Percentiles rank a stretch among this genome's conserved stretches.
phyloP scores from a whole-genome alignment of 306 rosid species.

The Cucurbita argyrosperma region DNA sequence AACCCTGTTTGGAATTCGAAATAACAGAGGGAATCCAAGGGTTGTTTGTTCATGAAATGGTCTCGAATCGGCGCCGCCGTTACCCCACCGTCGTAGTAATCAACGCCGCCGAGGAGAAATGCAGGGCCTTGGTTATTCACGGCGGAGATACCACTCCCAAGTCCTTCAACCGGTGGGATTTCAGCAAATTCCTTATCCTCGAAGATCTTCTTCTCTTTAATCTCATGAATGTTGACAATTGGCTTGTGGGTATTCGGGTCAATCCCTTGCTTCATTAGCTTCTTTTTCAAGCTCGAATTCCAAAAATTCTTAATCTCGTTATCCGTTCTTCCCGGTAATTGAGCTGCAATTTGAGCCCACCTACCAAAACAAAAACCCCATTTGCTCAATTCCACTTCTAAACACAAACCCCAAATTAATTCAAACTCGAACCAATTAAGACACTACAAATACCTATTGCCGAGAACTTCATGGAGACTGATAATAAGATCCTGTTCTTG shows the following conservation, averaged over 20 bases:
- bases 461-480: conserved; percentile 71
- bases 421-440: not conserved
- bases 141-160: conserved; percentile 4
- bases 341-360: conserved; percentile 99
- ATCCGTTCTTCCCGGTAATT: conserved; percentile 91
- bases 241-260: conserved; percentile 92
- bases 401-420: not conserved
- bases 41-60: conserved; percentile 20
- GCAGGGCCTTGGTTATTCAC: conserved; percentile 33
- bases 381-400: not conserved
- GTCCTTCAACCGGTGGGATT: conserved; percentile 5
- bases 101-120: conserved; percentile 34
- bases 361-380: conserved; percentile 17
- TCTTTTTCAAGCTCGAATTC: conserved; percentile 92
- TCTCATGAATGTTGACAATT: conserved; percentile 16
- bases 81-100: conserved; percentile 23
- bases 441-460: conserved; percentile 42
- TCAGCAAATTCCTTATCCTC: not conserved
- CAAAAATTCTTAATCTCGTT: conserved; percentile 93
- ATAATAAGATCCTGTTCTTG: conserved; percentile 77
- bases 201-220: conserved; percentile 20
- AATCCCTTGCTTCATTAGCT: conserved; percentile 85
- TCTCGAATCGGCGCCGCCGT: conserved; percentile 32
- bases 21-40: conserved; percentile 41
- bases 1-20: conserved; percentile 33